phyloP scores from a whole-genome alignment of 768 basidiomycete species.

The Brasilioporus rufonigricans region DNA sequence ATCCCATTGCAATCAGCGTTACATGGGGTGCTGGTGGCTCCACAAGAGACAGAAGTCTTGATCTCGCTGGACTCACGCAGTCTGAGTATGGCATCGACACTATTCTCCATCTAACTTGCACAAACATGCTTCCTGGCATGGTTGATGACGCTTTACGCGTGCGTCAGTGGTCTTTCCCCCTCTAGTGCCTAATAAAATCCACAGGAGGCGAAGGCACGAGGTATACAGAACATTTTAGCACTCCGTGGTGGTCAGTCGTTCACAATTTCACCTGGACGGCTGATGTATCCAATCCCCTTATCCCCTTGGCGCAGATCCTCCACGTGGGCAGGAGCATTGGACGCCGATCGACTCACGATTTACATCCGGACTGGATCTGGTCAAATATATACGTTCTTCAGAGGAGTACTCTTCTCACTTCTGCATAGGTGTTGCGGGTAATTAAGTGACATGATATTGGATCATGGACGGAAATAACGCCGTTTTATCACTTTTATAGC shows the following conservation, averaged over 20 bases:
- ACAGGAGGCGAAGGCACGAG: slow-evolving; percentile 77
- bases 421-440: slow-evolving; percentile 94
- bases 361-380: slow-evolving; percentile 83
- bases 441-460: background rate
- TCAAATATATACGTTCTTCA: slow-evolving; percentile 78
- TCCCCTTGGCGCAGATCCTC: slow-evolving; percentile 62
- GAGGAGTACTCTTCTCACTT: slow-evolving; percentile 81
- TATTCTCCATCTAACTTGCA: slow-evolving; percentile 93
- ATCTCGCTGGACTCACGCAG: slow-evolving; percentile 79
- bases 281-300: background rate
- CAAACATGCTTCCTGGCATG: slow-evolving; percentile 89
- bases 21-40: slow-evolving; percentile 98
- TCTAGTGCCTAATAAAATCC: slow-evolving; percentile 2
- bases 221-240: slow-evolving; percentile 88
- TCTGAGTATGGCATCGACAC: slow-evolving; percentile 77
- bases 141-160: slow-evolving; percentile 87
- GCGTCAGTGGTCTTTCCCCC: slow-evolving; percentile 17
- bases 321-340: slow-evolving; percentile 93
- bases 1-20: slow-evolving; percentile 83
- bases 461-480: background rate
- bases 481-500: slow-evolving; percentile 42
- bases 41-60: slow-evolving; percentile 83
- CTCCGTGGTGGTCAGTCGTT: slow-evolving; percentile 75
- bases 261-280: background rate
- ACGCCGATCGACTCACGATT: slow-evolving; percentile 82